phyloP scores from a whole-genome alignment of 2,329 filamentous ascomycete genomes.

The Arthrobotrys musiformis region DNA sequence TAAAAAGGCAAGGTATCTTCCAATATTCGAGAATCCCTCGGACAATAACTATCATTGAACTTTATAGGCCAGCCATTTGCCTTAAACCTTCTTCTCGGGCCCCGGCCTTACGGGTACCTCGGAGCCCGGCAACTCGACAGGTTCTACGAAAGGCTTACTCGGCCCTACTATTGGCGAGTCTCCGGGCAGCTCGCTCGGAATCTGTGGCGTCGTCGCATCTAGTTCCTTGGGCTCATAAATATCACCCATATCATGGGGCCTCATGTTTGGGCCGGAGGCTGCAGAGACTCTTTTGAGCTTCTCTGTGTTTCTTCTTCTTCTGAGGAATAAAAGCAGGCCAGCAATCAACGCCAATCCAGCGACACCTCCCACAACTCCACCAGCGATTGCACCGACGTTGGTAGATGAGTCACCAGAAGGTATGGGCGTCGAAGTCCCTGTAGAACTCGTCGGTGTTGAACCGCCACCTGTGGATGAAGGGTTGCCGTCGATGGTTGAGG shows the following conservation, averaged over 20 bases:
- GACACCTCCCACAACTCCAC: conserved; percentile 66
- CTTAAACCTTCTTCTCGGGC: conserved; percentile 28
- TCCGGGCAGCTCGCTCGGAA: conserved; percentile 44
- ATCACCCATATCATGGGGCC: conserved; percentile 49
- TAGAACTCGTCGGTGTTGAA: background rate
- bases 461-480: conserved; percentile 12
- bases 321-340: conserved; percentile 63
- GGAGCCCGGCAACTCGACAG: conserved; percentile 34
- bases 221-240: conserved; percentile 52
- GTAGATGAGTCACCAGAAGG: conserved; percentile 46
- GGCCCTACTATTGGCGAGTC: conserved; percentile 32
- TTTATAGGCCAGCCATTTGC: background rate
- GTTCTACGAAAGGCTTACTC: conserved; percentile 33
- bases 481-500: background rate
- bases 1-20: background rate
- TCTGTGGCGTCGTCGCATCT: conserved; percentile 42
- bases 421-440: conserved; percentile 3
- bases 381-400: conserved; percentile 65
- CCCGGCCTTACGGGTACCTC: conserved; percentile 21
- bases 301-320: conserved; percentile 60
- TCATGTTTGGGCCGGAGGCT: conserved; percentile 28
- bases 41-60: background rate
- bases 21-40: conserved; percentile 1
- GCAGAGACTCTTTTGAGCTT: conserved; percentile 9
- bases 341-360: conserved; percentile 64